Evolutionary conservation across 169 alveolate species (phyloP).

Genomic region (Neospora caninum): DNA sequence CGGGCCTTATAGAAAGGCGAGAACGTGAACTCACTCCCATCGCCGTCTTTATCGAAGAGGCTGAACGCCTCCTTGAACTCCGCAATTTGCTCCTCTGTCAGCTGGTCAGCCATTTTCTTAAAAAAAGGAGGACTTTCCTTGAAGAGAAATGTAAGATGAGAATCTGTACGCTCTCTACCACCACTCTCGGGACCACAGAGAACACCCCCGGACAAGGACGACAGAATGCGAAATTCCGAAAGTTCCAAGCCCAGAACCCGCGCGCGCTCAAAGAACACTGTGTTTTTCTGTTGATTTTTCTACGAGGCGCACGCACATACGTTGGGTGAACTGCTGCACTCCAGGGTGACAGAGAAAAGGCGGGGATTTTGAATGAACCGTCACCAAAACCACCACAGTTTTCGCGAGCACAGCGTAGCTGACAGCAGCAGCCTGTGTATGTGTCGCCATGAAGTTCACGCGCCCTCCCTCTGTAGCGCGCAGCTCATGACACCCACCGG

Average conservation of each 20-base stretch:
- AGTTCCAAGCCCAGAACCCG: not conserved
- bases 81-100: slow-evolving; percentile 99
- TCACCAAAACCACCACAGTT: slow-evolving; percentile 7
- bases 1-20: not conserved
- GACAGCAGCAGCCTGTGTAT: not conserved
- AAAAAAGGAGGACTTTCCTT: not conserved
- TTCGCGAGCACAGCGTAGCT: slow-evolving; percentile 10
- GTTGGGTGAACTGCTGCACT: not conserved
- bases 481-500: not conserved
- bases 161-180: not conserved
- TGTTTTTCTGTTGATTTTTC: not conserved
- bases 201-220: not conserved
- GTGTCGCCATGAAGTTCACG: not conserved
- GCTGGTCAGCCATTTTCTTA: slow-evolving; percentile 94
- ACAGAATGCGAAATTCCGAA: not conserved
- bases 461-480: not conserved
- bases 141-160: not conserved
- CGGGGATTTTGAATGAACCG: not conserved
- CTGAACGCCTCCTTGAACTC: slow-evolving; percentile 99
- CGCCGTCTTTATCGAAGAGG: slow-evolving; percentile 99
- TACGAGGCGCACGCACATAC: not conserved
- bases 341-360: not conserved
- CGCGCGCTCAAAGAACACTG: not conserved
- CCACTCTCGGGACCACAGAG: not conserved
- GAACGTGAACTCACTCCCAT: slow-evolving; percentile 88